phyloP scores from a whole-genome alignment of 208 protist genomes.

The Leishmania arabica region DNA sequence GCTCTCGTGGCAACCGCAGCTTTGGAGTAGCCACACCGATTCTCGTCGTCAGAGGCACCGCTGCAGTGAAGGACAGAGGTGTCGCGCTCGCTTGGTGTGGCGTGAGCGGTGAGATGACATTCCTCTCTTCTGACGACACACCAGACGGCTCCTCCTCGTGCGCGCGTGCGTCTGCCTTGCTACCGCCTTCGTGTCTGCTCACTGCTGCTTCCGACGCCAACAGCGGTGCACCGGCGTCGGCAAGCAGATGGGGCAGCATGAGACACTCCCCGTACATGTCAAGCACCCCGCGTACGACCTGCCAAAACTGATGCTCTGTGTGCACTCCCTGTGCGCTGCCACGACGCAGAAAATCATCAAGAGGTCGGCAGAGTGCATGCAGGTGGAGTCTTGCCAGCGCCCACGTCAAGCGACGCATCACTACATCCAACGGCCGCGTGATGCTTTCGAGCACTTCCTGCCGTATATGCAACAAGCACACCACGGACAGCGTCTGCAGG shows the following conservation, averaged over 20 bases:
- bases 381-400: conserved; percentile 27
- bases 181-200: not conserved
- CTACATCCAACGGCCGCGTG: conserved; percentile 23
- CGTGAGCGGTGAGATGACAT: not conserved
- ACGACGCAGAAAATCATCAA: conserved; percentile 21
- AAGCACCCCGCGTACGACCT: conserved; percentile 6
- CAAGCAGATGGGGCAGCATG: conserved; percentile 32
- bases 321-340: not conserved
- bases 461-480: conserved; percentile 19
- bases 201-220: not conserved
- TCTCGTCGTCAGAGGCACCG: too few species aligned
- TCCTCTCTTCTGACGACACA: not conserved
- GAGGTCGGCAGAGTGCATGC: conserved; percentile 20
- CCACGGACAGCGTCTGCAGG: conserved; percentile 11
- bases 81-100: not conserved
- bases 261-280: conserved; percentile 24
- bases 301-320: not conserved
- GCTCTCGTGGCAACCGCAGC: not conserved
- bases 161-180: not conserved
- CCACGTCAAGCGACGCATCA: conserved; percentile 19
- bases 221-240: not conserved
- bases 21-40: not conserved
- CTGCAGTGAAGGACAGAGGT: not conserved
- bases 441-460: conserved; percentile 20
- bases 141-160: not conserved